Conservation (phyloP, 106 monocot genomes). For the Cymbidium sinense region DNA sequence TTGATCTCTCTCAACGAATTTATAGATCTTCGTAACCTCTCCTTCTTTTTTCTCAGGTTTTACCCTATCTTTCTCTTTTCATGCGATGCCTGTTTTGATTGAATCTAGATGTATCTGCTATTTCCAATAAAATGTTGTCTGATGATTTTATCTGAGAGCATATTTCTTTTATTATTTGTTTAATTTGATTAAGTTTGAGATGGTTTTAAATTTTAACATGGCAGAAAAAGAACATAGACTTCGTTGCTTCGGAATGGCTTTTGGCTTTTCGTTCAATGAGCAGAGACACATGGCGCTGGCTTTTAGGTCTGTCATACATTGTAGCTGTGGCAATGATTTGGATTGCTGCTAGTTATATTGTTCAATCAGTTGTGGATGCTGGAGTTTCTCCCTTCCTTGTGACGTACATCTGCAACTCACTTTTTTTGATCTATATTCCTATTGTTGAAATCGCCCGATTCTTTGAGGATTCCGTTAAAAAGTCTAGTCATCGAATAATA, state of each 20-base stretch:
- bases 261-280: constrained; percentile 15
- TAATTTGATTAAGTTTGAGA: not conserved
- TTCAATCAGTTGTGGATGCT: constrained; percentile 84
- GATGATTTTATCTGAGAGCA: not conserved
- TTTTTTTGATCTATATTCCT: constrained; percentile 83
- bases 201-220: too few relatives aligned
- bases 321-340: constrained; percentile 79
- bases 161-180: not conserved
- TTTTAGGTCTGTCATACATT: constrained; percentile 73
- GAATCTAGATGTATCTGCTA: not conserved
- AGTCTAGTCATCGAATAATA: constrained; percentile 4
- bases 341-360: constrained; percentile 95
- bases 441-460: constrained; percentile 55
- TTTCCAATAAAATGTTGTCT: not conserved
- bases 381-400: constrained; percentile 91
- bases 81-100: not conserved
- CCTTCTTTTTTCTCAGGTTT: not conserved
- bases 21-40: not conserved
- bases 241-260: not conserved
- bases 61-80: not conserved
- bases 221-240: not conserved
- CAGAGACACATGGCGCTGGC: constrained; percentile 50
- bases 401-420: constrained; percentile 90
- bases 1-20: too few relatives aligned
- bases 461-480: constrained; percentile 43